Conservation (phyloP, 1,284 basidiomycete species). For the Malassezia restricta region DNA sequence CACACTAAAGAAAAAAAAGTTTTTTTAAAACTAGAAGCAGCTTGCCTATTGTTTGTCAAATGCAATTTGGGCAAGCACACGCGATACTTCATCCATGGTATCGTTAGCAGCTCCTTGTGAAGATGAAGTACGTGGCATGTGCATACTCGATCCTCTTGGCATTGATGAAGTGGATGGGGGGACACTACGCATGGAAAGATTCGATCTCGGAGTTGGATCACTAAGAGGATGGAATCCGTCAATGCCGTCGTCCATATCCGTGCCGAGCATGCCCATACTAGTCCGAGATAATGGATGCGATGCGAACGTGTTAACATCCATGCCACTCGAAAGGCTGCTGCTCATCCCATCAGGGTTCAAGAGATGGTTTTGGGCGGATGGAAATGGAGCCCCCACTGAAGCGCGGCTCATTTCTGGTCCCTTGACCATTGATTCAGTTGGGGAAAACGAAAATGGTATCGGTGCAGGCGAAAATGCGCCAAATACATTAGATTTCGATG, state of each 20-base stretch:
- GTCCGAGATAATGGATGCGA: constrained; percentile 8
- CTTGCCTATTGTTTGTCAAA: constrained; percentile 23
- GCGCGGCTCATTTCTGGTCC: constrained; percentile 1
- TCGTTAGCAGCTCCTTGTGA: constrained; percentile 11
- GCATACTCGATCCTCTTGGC: constrained; percentile 1
- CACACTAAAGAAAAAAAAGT: no score
- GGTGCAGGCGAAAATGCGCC: constrained; percentile 7
- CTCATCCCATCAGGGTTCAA: not conserved
- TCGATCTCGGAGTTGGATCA: constrained; percentile 5
- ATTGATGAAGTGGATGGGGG: not conserved
- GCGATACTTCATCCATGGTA: constrained; percentile 41
- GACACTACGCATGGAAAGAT: not conserved
- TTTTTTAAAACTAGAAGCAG: not conserved
- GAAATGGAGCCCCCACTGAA: not conserved
- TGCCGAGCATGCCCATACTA: not conserved
- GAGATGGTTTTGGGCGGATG: not conserved
- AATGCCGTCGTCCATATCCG: constrained; percentile 9
- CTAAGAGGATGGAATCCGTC: constrained; percentile 12
- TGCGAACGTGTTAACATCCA: not conserved
- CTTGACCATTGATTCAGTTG: not conserved
- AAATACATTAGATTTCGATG: constrained; percentile 11
- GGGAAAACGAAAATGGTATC: constrained; percentile 10
- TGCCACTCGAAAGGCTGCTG: not conserved
- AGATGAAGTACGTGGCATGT: not conserved
- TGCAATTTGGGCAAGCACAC: constrained; percentile 36